phyloP scores from a whole-genome alignment of 345 rosid species.

The Hypericum androsaemum region DNA sequence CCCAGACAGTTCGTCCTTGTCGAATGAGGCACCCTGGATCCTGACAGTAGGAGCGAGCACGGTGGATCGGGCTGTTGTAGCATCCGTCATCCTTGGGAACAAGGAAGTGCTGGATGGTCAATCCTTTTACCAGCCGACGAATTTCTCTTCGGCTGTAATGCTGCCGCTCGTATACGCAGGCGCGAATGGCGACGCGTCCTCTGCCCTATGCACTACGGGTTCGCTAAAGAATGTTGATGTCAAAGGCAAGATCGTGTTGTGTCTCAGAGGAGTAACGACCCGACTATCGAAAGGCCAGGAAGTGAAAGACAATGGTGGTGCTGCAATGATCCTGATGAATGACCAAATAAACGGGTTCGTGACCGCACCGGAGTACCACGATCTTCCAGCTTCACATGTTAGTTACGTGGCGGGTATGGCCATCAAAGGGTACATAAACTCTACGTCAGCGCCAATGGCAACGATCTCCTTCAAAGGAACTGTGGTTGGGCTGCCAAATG shows the following conservation, averaged over 20 bases:
- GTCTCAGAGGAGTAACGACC: background rate
- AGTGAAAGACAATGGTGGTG: background rate
- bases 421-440: background rate
- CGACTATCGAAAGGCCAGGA: background rate
- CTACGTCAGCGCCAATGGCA: background rate
- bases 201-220: background rate
- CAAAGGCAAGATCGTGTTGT: background rate
- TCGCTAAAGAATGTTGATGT: background rate
- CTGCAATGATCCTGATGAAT: conserved; percentile 1
- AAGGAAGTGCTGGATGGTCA: background rate
- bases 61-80: background rate
- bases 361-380: background rate
- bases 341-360: background rate
- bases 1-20: background rate
- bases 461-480: conserved; percentile 2
- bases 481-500: background rate
- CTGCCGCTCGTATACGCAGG: conserved; percentile 1
- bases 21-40: conserved; percentile 4
- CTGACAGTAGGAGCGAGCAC: conserved; percentile 1
- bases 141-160: background rate
- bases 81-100: background rate
- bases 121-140: background rate
- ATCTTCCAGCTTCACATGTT: conserved; percentile 1
- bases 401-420: background rate
- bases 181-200: background rate